Evolutionary conservation across 2,329 filamentous ascomycete species (phyloP).

Genomic region (Xylariales sp.): DNA sequence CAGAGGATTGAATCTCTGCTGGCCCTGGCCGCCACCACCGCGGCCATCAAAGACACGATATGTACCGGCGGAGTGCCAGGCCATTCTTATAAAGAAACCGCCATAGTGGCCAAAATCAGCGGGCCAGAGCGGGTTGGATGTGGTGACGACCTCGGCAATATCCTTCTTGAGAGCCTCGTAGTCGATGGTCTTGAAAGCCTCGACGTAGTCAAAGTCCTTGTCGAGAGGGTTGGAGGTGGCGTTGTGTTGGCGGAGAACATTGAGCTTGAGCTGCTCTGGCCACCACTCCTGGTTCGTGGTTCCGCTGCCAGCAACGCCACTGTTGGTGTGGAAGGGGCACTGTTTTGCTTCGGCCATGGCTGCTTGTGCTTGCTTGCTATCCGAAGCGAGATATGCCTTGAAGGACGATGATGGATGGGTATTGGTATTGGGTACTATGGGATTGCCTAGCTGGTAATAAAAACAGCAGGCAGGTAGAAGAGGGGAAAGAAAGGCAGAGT

Average conservation of each 20-base stretch:
- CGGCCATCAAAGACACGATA: conserved; percentile 73
- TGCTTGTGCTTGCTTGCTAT: no score
- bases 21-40: conserved; percentile 67
- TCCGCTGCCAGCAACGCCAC: conserved; percentile 31
- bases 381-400: no score
- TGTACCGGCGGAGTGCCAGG: conserved; percentile 76
- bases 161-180: conserved; percentile 72
- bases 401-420: no score
- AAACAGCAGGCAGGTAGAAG: no score
- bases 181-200: conserved; percentile 68
- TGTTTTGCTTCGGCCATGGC: conserved; percentile 5
- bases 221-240: conserved; percentile 58
- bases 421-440: no score
- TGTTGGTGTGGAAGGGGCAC: conserved; percentile 2
- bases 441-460: no score
- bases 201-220: conserved; percentile 66
- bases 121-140: conserved; percentile 78
- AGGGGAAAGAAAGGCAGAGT: no score
- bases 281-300: conserved; percentile 70
- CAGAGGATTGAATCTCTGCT: conserved; percentile 76
- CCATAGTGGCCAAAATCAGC: conserved; percentile 80
- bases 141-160: conserved; percentile 65
- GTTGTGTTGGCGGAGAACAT: conserved; percentile 70
- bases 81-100: conserved; percentile 75
- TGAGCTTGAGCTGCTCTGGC: conserved; percentile 63